Evolutionary conservation across 805 yeast species (phyloP), one percentile per base, ranked within the genome.

Genomic region (Candida hungchunana): DNA sequence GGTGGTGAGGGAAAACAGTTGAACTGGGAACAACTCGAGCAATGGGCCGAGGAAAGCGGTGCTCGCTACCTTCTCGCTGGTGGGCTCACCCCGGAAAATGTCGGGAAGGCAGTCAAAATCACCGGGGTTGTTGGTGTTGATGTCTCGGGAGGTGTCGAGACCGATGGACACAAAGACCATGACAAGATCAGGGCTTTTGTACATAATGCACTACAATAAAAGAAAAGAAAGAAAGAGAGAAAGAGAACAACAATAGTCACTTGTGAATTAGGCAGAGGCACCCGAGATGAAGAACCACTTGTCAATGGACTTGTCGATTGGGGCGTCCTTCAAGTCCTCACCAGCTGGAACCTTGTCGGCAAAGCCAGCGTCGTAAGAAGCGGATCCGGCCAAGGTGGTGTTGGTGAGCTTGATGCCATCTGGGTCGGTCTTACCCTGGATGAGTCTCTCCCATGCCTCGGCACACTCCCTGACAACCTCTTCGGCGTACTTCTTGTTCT

Each of bases 271-370:
- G 55, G 71, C 69, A 47, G 77, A 69, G 46, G 83, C 79, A 68
- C 90, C 93, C 42, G 90, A 86, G 60, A 90, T 90, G 79, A 79
- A 90, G 77, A 93, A 90, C 98, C 98, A 90, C 72, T 90, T 90
- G 77, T 90, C 97, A 62, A 90, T 71, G 38, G 96, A 86, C 68
- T 84, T 78, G 73, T 90, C 98, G 63, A 93, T 86, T 66, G 96
- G 95, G 47, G 95, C 96, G 61, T 89, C 88, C 47, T 89, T 75
- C 49, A 69, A 63, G 48, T 82, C 77, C 52, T 75, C 55, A 54
- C 85, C 94, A 40, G 75, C 73, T 51, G 96, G 94, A 40, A 86
- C 60, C 39, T 64, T 71, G 40, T 67, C 51, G 36, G 64, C 66
- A 37, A 64, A 62, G 37, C 71, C 48, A 37, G 73, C 69, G 29